Base-by-base conservation (phyloP, 768 basidiomycete species). In the Leccinum imitatum region DNA sequence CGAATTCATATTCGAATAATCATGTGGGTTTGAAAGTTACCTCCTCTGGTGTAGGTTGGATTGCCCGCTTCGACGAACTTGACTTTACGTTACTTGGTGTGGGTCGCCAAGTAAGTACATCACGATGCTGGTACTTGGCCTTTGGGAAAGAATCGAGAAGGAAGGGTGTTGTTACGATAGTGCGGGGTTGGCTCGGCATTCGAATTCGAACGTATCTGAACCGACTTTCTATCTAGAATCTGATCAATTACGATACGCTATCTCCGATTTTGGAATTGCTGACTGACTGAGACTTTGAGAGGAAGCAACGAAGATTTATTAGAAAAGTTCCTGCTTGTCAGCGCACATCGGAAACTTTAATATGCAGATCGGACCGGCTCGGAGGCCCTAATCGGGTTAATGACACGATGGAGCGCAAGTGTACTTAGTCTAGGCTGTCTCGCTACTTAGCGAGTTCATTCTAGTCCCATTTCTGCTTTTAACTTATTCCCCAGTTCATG, bases 401-500 rank as follows among this genome's bases (percentile, higher is more conserved):
- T 27, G 27, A 13, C 50, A n/a, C 51, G 35, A 21, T 37, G 17
- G 15, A 53, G 11, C 11, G 9, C 15, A 19, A 46, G 15, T 14
- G 8, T 27, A 23, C 23, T 23, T 23, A 3, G 25, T 19, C 8
- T 30, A 17, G 21, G 30, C 30, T 30, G 30, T 15, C n/a, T 3
- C 21, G 19, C n/a, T 27, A 10, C 23, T 7, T 50, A 23, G 15
- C 27, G 30, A 30, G 30, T 27, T 17, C 27, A 17, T 30, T 30
- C 15, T 8, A 48, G 21, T 23, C 3, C 47, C 53, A 41, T 56
- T 50, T 62, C 15, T 33, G 47, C 8, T 5, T 52, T 39, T 61
- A 19, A 65, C 39, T 48, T 57, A 53, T 53, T 23, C 35, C 19
- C 35, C 56, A 41, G 50, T 61, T 47, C 5, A 52, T 59, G 52